A percentile compares a stretch with the other conserved stretches of the same genome.
Evolutionary conservation across 352 stramenopile species (phyloP).

Genomic region (Phytophthora hibernalis): DNA sequence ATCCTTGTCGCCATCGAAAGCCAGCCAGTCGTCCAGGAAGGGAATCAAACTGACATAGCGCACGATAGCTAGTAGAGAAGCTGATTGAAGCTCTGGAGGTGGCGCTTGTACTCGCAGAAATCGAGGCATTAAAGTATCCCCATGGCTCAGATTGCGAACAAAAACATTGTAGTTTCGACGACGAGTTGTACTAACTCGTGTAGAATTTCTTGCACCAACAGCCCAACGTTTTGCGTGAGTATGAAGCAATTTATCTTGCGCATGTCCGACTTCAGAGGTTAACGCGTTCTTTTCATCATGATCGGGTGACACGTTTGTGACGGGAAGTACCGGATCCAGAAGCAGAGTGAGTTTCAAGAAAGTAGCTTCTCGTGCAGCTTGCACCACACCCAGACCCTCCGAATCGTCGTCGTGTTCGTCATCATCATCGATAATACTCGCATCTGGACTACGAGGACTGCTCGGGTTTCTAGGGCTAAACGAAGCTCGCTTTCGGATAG

Average conservation of each 20-base stretch:
- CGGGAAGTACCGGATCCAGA: constrained; percentile 84
- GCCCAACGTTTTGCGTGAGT: constrained; percentile 36
- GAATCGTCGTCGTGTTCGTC: constrained; percentile 49
- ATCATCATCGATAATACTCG: constrained; percentile 25
- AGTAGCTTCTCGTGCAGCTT: constrained; percentile 67
- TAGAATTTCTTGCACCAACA: constrained; percentile 20
- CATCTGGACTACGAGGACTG: constrained; percentile 13
- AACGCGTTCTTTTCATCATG: constrained; percentile 34
- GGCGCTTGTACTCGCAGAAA: constrained; percentile 82
- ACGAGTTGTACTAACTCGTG: constrained; percentile 23
- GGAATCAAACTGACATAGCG: constrained; percentile 94
- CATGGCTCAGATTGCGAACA: constrained; percentile 72
- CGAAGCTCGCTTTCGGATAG: constrained; percentile 9
- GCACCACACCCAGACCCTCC: constrained; percentile 39
- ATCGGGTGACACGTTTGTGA: constrained; percentile 3
- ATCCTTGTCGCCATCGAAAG: constrained; percentile 79
- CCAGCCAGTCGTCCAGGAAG: constrained; percentile 92
- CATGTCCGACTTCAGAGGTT: constrained; percentile 20
- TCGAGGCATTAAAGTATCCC: constrained; percentile 70
- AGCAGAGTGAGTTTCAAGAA: constrained; percentile 90
- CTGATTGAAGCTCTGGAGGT: constrained; percentile 44
- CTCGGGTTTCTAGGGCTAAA: constrained; percentile 16
- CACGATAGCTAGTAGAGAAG: constrained; percentile 49
- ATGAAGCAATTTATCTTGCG: constrained; percentile 31
- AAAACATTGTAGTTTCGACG: constrained; percentile 75